These are phyloP conservation scores for Avena eriantha DNA, from an alignment of 176 grass and related monocot genomes.

Conservation along the genomic window DNA sequence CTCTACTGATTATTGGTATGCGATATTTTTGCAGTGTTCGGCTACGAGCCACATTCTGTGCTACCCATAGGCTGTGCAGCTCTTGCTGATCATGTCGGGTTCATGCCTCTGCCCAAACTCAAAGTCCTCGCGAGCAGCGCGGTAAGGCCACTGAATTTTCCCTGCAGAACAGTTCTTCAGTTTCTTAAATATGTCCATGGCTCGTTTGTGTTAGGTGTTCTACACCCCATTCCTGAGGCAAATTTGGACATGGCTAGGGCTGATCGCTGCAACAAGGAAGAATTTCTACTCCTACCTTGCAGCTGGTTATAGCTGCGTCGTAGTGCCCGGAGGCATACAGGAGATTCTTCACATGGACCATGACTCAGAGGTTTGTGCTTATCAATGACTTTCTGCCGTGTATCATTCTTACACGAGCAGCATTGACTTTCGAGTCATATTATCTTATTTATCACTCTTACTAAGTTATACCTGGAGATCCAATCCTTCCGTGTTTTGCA, in stretches of 20 bases:
- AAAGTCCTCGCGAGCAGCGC: constrained; percentile 94
- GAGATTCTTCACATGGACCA: constrained; percentile 91
- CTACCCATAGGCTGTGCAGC: constrained; percentile 68
- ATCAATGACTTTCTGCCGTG: neutral
- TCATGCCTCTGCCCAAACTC: constrained; percentile 76
- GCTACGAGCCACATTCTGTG: constrained; percentile 89
- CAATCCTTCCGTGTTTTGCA: constrained; percentile 34
- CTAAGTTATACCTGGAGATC: neutral
- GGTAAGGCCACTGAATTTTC: constrained; percentile 50
- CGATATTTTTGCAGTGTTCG: constrained; percentile 66
- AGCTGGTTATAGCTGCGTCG: constrained; percentile 70
- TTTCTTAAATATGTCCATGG: neutral
- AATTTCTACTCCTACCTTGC: constrained; percentile 68
- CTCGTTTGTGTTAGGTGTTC: constrained; percentile 64
- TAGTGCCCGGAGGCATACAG: constrained; percentile 85
- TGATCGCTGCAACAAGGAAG: constrained; percentile 78
- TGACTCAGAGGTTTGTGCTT: constrained; percentile 67
- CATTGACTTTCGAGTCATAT: neutral
- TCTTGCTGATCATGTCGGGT: constrained; percentile 62
- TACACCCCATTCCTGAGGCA: constrained; percentile 94
- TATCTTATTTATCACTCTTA: neutral
- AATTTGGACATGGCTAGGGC: constrained; percentile 88
- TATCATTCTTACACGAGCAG: neutral
- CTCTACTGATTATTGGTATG: neutral
- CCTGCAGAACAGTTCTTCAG: neutral